Percentiles rank a stretch among this genome's conserved stretches.
Evolutionary conservation across 2,329 filamentous ascomycete genomes (phyloP).

Genomic region (Pseudopyricularia javanii): DNA sequence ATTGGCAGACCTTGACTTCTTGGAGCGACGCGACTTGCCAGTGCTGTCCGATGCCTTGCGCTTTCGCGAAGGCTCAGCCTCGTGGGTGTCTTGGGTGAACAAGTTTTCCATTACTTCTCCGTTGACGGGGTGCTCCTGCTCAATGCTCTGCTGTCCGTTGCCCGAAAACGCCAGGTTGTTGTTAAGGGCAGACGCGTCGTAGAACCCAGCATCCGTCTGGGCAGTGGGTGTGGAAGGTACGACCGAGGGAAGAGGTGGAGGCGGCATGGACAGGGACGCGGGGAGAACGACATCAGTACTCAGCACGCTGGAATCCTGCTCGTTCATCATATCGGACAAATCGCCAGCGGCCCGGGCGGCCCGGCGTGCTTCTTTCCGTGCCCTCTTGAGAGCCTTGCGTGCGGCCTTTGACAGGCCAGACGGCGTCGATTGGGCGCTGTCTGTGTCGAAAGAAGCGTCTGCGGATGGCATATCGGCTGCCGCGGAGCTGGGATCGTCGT

Average conservation of each 20-base stretch:
- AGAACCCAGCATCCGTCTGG: background rate
- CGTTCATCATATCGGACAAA: background rate
- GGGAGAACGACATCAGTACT: background rate
- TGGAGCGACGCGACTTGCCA: background rate
- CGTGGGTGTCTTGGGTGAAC: background rate
- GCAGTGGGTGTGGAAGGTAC: background rate
- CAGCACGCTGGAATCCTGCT: background rate
- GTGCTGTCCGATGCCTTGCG: background rate
- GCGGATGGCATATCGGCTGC: background rate
- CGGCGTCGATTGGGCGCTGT: background rate
- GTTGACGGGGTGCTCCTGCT: background rate
- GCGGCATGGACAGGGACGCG: background rate
- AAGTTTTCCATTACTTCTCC: background rate
- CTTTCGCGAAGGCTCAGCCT: background rate
- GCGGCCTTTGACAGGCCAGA: background rate
- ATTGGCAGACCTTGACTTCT: background rate
- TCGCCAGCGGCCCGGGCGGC: background rate
- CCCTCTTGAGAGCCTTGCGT: slow-evolving; percentile 1
- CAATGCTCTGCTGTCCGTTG: background rate
- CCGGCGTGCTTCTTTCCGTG: background rate
- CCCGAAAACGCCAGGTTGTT: background rate
- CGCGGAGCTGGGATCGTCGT: background rate
- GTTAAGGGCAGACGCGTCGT: background rate
- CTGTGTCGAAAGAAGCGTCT: background rate
- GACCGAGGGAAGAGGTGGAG: background rate